Evolutionary conservation across 2,329 filamentous ascomycete species (phyloP).

Genomic region (Diaporthe amygdali): DNA sequence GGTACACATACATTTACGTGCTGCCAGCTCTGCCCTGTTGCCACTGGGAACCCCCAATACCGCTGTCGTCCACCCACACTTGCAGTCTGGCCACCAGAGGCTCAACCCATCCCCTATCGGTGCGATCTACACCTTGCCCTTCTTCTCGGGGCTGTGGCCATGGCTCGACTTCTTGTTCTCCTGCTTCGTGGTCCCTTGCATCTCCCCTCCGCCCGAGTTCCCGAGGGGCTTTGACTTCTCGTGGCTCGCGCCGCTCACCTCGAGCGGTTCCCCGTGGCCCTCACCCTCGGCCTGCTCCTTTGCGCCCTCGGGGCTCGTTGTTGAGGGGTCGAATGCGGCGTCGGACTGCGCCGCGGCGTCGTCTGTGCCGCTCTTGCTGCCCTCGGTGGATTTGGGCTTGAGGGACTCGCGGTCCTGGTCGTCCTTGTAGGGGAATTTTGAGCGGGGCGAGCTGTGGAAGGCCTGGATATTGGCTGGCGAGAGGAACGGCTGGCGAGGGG

Average conservation of each 20-base stretch:
- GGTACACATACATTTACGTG: not conserved
- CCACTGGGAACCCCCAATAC: not conserved
- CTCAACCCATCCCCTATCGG: not conserved
- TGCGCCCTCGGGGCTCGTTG: conserved; percentile 70
- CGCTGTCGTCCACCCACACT: not conserved
- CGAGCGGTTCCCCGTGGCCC: conserved; percentile 41
- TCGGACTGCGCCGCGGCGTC: conserved; percentile 58
- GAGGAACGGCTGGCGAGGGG: conserved; percentile 6
- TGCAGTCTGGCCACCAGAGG: not conserved
- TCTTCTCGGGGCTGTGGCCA: conserved; percentile 37
- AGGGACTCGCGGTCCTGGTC: conserved; percentile 66
- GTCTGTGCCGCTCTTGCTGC: conserved; percentile 71
- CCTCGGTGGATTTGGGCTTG: conserved; percentile 69
- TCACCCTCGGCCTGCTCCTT: conserved; percentile 46
- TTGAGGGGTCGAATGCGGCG: conserved; percentile 71
- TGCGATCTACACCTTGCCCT: conserved; percentile 31
- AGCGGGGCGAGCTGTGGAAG: conserved; percentile 38
- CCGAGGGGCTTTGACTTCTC: conserved; percentile 45
- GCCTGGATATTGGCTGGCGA: conserved; percentile 28
- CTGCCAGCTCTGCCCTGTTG: not conserved
- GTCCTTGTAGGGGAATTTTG: conserved; percentile 51
- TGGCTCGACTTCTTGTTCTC: conserved; percentile 42
- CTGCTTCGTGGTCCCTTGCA: conserved; percentile 34
- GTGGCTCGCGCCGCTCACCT: conserved; percentile 51
- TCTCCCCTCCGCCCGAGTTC: conserved; percentile 39